Percentiles rank a stretch among this genome's conserved stretches.
These are phyloP conservation scores for Lanmaoa pseudosensibilis DNA, from an alignment of 768 basidiomycete species.

Conservation along the genomic window DNA sequence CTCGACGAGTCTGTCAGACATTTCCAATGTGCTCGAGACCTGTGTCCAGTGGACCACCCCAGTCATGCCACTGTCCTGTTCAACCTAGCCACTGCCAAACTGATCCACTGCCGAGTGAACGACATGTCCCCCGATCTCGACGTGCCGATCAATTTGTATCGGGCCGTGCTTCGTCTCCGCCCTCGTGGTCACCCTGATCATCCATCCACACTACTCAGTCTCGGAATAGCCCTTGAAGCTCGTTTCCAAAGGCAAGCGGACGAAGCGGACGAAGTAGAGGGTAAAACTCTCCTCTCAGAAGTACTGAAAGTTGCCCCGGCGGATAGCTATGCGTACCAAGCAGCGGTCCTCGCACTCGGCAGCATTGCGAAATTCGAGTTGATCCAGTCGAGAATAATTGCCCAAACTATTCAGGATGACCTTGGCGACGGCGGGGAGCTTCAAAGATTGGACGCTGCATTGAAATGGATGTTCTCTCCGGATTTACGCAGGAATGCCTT, in stretches of 20 bases:
- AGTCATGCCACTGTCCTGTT: slow-evolving; percentile 6
- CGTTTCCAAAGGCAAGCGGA: slow-evolving; percentile 5
- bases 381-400: background rate
- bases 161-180: background rate
- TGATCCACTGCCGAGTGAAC: background rate
- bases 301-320: background rate
- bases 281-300: background rate
- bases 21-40: slow-evolving; percentile 10
- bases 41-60: slow-evolving; percentile 14
- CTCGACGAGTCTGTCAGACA: slow-evolving; percentile 22
- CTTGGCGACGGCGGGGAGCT: background rate
- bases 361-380: background rate
- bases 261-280: slow-evolving; percentile 8
- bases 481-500: background rate
- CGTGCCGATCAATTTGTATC: background rate
- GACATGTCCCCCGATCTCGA: background rate
- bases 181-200: slow-evolving; percentile 4
- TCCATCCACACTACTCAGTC: background rate
- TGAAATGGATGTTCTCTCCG: background rate
- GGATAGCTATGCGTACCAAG: background rate
- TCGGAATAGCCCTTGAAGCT: slow-evolving; percentile 2
- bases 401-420: background rate
- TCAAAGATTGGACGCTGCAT: background rate
- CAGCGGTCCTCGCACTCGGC: background rate
- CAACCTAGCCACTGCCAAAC: slow-evolving; percentile 7